Base-by-base conservation (phyloP, 495 filamentous ascomycete genomes). In the Talaromyces ruber region DNA sequence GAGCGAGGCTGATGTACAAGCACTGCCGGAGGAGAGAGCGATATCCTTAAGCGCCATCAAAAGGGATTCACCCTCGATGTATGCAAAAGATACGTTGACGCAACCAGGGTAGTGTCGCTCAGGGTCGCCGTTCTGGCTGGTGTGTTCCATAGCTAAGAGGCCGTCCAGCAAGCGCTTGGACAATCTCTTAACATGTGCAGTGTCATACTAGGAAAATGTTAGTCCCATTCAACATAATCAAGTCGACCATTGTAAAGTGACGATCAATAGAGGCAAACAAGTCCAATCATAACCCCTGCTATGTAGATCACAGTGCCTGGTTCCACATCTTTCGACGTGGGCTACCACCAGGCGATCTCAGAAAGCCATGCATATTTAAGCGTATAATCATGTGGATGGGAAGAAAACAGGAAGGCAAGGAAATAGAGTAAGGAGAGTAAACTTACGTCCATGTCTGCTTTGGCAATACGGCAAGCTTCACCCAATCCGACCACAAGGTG, bases 11-110 rank as follows among this genome's bases (percentile, higher is more conserved):
- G 93, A 97, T 9, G 94, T 98, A 75, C 94, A 98, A 6, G 94
- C 94, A 68, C 92, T 97, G 58, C 94, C 94, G 2, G 95, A 98
- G 43, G 94, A 98, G 16, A 98, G 79, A 0, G 94, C 94, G 77
- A 98, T 96, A 69, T 98, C 95, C 74, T 98, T 98, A 59, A 98
- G 79, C 2, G 94, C 94, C 94, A 98, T 98, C 60, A 98, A 82
- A 4, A 98, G 87, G 5, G 93, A 97, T 73, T 98, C 94, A 60
- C 94, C 94, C 75, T 98, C 94, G 18, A 98, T 89, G 70, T 98
- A 98, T 47, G 94, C 94, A 68, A 98, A 98, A 5, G 94, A 98
- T 47, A 98, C 86, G 71, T 98, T 98, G 62, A 98, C 93, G 71
- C 95, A 98, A 66, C 94, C 94, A 12, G 95, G 92, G 74, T 98